Base-by-base conservation (phyloP, 2,329 filamentous ascomycete species). In the Apiospora rasikravindrae region DNA sequence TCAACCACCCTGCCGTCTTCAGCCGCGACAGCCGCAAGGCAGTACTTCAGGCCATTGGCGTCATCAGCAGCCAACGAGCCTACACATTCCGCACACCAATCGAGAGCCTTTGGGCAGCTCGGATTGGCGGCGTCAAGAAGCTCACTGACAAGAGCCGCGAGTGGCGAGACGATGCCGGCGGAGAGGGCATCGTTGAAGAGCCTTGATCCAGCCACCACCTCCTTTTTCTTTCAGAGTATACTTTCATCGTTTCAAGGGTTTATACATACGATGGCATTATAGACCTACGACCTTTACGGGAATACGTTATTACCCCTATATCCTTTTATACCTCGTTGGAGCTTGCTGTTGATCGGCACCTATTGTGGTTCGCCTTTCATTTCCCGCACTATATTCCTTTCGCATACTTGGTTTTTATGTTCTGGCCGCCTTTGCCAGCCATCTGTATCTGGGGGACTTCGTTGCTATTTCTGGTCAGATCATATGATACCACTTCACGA, bases 1-100 rank as follows among this genome's bases (percentile, higher is more conserved):
- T 99, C 82, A 95, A 93, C 80, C 96, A 99, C 79, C 96, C 96
- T 1, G 95, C 95, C 1, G 94, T 98, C 2, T 99, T 99, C 80
- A 92, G 93, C 11, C 91, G 96, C 49, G 96, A 99, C 81, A 96
- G 94, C 72, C 92, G 96, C 78, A 99, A 99, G 85, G 94, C 96
- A 5, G 95, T 99, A 2, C 87, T 99, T 33, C 96, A 99, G 82
- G 94, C 95, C 22, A 98, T 99, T 76, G 96, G 96, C 8, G 95
- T 98, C 74, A 98, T 99, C 77, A 96, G 94, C 79, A 97, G 94
- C 8, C 96, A 99, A 83, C 90, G 96, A 67, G 95, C 93, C 14
- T 98, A 96, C 80, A 98, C 96, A 0, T 98, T 96, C 88, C 91
- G 96, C 69, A 96, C 95, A 2, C 91, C 94, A 0, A 93, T 96